phyloP scores from a whole-genome alignment of 2,329 filamentous ascomycete genomes.

The Aspergillus sp. region DNA sequence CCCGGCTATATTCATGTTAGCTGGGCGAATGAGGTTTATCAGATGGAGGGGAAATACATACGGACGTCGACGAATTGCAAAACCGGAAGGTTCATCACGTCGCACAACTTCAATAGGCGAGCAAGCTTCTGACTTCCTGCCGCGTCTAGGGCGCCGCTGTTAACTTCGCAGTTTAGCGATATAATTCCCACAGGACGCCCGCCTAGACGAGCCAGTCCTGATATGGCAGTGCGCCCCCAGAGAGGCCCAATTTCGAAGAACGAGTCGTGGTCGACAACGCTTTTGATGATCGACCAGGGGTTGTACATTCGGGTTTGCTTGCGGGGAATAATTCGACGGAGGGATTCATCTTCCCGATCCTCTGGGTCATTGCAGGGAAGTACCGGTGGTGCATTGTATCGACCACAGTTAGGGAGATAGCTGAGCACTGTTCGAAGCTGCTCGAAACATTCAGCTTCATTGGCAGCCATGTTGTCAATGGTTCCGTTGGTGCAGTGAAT shows the following conservation, averaged over 20 bases:
- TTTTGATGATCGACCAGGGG: slow-evolving; percentile 56
- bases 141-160: slow-evolving; percentile 62
- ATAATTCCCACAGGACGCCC: slow-evolving; percentile 61
- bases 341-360: slow-evolving; percentile 47
- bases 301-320: slow-evolving; percentile 62
- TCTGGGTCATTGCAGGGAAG: slow-evolving; percentile 50
- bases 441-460: slow-evolving; percentile 62
- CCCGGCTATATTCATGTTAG: slow-evolving; percentile 39
- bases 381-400: slow-evolving; percentile 51
- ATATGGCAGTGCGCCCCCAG: slow-evolving; percentile 63
- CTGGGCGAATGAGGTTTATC: too few species aligned
- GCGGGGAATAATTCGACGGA: slow-evolving; percentile 59
- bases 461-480: slow-evolving; percentile 62
- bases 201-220: slow-evolving; percentile 58
- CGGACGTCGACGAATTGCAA: slow-evolving; percentile 64
- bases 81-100: slow-evolving; percentile 65
- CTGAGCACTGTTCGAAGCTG: slow-evolving; percentile 58
- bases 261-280: slow-evolving; percentile 55
- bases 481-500: slow-evolving; percentile 67
- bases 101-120: slow-evolving; percentile 61
- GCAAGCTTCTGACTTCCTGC: slow-evolving; percentile 61
- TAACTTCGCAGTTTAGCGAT: slow-evolving; percentile 61
- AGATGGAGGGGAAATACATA: slow-evolving; percentile 25
- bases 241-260: slow-evolving; percentile 66
- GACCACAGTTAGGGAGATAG: slow-evolving; percentile 60